Base-by-base conservation (phyloP, 169 alveolate genomes). In the Plasmodium knowlesi region DNA sequence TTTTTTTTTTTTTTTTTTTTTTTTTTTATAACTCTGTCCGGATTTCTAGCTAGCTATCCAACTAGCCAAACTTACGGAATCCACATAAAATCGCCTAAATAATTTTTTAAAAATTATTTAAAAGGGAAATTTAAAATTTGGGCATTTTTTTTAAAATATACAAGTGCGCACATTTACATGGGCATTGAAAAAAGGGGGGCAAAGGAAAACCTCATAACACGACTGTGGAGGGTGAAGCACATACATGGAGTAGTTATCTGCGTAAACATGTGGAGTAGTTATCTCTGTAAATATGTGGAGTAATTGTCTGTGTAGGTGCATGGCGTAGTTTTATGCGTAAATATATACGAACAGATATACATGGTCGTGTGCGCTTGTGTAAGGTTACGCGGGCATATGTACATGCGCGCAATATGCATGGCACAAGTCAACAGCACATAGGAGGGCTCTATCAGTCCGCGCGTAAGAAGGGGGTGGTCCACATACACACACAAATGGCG, bases 161-260 rank as follows among this genome's bases (percentile, higher is more conserved):
- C 93, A 85, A 54, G 84, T 83, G 93, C 93, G 80, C 93, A 85
- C 85, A 85, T 85, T 50, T 73, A 74, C 85, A 54, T 53, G 74
- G 74, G 78, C 93, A 74, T 85, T 73, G 93, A 74, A 85, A 85
- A 85, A 76, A 70, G 12, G 76, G 80, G 67, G 25, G 67, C 57
- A 50, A 43, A 67, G 74, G 74, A 73, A 85, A 85, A 85, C 73
- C 28, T 22, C 85, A 85, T 85, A 74, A 12, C 14, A 25, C 37
- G 57, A 25, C 37, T 46, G 61, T 41, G 57, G 12, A 8, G 46
- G 28, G 12, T 30, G 86, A 10, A 39, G 71, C 61, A 80, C 57
- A 80, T 80, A n/a, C 30, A 46, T 80, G 61, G 25, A 25, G 34
- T 25, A 2, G 61, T 8, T 19, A 25, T 8, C 43, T 79, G 85